These are phyloP conservation scores for Penicillium frequentans DNA, from an alignment of 2,329 filamentous ascomycete species.

Conservation along the genomic window DNA sequence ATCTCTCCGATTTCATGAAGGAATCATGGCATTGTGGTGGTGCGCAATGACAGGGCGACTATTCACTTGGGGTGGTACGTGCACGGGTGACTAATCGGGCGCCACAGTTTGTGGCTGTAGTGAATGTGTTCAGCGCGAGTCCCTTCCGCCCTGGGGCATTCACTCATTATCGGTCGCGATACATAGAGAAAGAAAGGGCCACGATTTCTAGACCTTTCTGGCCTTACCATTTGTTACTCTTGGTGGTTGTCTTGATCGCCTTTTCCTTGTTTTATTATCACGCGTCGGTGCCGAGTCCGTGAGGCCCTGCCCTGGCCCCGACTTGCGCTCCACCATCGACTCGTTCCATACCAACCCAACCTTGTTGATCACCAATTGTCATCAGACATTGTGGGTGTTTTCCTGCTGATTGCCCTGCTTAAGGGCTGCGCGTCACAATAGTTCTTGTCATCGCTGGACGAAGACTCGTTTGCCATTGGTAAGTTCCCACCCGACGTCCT, in stretches of 20 bases:
- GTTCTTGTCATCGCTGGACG: conserved; percentile 10
- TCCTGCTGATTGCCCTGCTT: background rate
- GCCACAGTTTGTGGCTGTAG: conserved; percentile 25
- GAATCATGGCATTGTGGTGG: background rate
- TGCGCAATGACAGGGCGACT: conserved; percentile 6
- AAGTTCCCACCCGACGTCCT: conserved; percentile 6
- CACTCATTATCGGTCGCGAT: conserved; percentile 12
- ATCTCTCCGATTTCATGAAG: conserved; percentile 7
- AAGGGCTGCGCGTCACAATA: background rate
- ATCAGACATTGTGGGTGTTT: background rate
- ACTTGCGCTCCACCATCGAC: conserved; percentile 22
- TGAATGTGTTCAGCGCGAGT: conserved; percentile 19
- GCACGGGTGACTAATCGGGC: conserved; percentile 14
- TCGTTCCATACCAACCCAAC: conserved; percentile 10
- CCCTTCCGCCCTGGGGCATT: conserved; percentile 23
- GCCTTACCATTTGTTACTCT: background rate
- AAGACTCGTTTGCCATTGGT: conserved; percentile 11
- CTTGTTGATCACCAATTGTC: conserved; percentile 21
- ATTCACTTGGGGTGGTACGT: conserved; percentile 20
- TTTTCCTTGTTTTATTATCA: conserved; percentile 7
- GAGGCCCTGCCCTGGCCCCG: conserved; percentile 15
- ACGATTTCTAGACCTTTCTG: background rate
- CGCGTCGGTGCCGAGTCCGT: conserved; percentile 21
- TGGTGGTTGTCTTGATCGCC: background rate
- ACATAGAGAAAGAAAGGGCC: background rate